Conservation (phyloP, 306 rosid genomes). For the Gynostemma pentaphyllum region DNA sequence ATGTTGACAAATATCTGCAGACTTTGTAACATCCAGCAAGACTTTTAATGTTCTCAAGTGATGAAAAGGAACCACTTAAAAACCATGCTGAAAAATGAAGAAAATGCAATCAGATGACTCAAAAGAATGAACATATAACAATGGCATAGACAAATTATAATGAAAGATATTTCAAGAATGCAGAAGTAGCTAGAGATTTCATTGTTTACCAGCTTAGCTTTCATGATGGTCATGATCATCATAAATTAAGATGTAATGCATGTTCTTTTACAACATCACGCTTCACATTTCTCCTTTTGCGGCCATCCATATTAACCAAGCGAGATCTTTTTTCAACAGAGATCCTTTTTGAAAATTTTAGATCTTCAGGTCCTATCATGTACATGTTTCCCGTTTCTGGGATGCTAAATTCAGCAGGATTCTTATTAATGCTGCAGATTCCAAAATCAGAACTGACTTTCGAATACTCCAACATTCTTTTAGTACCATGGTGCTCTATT, state of each 20-base stretch:
- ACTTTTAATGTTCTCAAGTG: background rate
- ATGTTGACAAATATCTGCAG: background rate
- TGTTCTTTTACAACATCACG: constrained; percentile 35
- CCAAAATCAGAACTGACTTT: constrained; percentile 25
- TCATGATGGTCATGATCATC: background rate
- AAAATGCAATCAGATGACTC: background rate
- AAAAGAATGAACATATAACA: background rate
- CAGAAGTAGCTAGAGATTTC: background rate
- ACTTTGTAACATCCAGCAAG: background rate
- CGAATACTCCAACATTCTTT: constrained; percentile 25
- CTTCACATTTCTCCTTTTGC: constrained; percentile 51
- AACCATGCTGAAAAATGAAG: constrained; percentile 5
- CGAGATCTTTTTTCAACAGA: constrained; percentile 23
- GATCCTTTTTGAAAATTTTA: constrained; percentile 39
- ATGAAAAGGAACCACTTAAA: constrained; percentile 4
- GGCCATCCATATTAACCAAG: constrained; percentile 21
- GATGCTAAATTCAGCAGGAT: constrained; percentile 78
- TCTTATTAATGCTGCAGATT: constrained; percentile 52
- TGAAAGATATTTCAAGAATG: background rate
- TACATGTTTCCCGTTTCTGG: constrained; percentile 54
- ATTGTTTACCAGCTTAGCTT: background rate
- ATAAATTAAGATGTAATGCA: constrained; percentile 19
- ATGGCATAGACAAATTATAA: background rate
- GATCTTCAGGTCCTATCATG: constrained; percentile 86
- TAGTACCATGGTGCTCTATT: constrained; percentile 23